Evolutionary conservation across 1,284 basidiomycete species (phyloP).

Genomic region (Fomes fomentarius): DNA sequence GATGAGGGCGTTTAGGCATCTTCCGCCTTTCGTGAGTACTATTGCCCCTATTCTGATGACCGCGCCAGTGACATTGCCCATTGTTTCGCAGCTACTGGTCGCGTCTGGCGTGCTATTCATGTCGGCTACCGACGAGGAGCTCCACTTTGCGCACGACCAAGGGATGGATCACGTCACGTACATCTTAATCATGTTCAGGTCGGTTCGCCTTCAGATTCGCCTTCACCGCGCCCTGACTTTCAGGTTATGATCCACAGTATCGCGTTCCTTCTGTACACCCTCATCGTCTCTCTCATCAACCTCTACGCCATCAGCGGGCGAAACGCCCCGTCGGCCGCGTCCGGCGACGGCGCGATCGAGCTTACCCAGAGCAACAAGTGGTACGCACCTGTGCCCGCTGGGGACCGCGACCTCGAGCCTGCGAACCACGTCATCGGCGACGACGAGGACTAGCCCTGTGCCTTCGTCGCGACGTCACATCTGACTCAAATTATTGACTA

Average conservation of each 20-base stretch:
- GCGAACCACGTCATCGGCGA: constrained; percentile 38
- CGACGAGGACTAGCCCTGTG: constrained; percentile 26
- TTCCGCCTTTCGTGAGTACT: constrained; percentile 80
- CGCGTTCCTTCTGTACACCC: constrained; percentile 78
- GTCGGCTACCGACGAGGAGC: constrained; percentile 90
- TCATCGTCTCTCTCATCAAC: constrained; percentile 62
- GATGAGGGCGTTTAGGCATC: constrained; percentile 75
- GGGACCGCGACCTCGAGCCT: constrained; percentile 25
- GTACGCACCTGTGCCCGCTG: constrained; percentile 36
- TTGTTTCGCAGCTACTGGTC: constrained; percentile 58
- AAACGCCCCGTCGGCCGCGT: constrained; percentile 42
- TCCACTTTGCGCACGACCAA: constrained; percentile 65
- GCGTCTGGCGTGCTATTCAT: constrained; percentile 80
- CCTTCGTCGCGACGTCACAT: background rate
- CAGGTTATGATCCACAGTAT: constrained; percentile 42
- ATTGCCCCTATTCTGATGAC: background rate
- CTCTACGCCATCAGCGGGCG: constrained; percentile 64
- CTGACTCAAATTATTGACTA: background rate
- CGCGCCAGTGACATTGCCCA: background rate
- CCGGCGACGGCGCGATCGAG: constrained; percentile 35
- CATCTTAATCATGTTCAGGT: constrained; percentile 83
- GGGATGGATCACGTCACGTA: constrained; percentile 92
- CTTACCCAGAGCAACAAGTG: constrained; percentile 32
- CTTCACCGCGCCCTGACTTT: no score
- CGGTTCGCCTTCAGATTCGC: constrained; percentile 72